Evolutionary conservation across 2,329 filamentous ascomycete genomes (phyloP).

Genomic region (Bertia moriformis): DNA sequence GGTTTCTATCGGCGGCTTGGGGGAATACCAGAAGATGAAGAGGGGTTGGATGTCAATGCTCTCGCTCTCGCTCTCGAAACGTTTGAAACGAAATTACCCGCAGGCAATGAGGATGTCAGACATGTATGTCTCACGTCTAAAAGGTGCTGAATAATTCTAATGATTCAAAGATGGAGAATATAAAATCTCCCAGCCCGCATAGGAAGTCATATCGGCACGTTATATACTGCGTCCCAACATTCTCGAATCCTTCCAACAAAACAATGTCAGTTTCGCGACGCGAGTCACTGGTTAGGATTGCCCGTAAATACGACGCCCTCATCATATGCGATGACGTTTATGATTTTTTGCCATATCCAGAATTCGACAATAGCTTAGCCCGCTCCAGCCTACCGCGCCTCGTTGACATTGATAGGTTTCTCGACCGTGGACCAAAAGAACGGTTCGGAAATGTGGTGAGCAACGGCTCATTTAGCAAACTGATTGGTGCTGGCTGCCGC

Average conservation of each 20-base stretch:
- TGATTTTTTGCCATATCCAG: constrained; percentile 73
- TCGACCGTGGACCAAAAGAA: constrained; percentile 41
- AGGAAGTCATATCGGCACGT: constrained; percentile 74
- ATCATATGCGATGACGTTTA: constrained; percentile 86
- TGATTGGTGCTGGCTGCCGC: constrained; percentile 65
- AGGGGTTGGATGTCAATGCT: constrained; percentile 58
- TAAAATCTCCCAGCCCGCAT: constrained; percentile 30
- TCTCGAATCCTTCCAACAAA: constrained; percentile 74
- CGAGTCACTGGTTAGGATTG: constrained; percentile 56
- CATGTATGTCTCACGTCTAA: too few species aligned
- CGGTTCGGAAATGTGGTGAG: constrained; percentile 69
- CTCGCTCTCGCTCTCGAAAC: constrained; percentile 33
- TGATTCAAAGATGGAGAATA: neutral
- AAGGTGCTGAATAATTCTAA: too few species aligned
- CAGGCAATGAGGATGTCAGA: too few species aligned
- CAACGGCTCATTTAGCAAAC: constrained; percentile 84
- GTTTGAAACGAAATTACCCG: constrained; percentile 6
- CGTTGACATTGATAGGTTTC: constrained; percentile 60
- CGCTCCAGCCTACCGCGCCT: constrained; percentile 47
- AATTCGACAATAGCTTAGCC: constrained; percentile 13
- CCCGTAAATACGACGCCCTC: constrained; percentile 67
- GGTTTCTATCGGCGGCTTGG: constrained; percentile 55
- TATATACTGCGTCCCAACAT: constrained; percentile 79
- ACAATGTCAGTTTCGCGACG: constrained; percentile 63
- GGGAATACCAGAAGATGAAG: constrained; percentile 62